Conservation (phyloP, 768 basidiomycete species). For the Leccinum subgranulosum region DNA sequence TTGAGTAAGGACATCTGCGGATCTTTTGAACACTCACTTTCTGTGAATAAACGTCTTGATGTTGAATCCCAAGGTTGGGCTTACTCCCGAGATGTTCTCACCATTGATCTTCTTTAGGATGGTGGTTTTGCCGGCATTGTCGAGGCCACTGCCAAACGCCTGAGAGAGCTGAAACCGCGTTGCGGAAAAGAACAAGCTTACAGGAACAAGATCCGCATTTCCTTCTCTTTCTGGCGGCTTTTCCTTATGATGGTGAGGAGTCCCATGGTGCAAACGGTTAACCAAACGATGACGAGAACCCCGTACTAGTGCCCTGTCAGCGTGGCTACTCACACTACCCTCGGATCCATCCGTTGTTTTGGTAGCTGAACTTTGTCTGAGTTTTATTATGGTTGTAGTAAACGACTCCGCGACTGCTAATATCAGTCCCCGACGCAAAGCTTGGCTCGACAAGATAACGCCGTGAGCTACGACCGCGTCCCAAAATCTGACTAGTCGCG, state of each 20-base stretch:
- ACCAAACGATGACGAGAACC: not conserved
- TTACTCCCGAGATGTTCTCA: slow-evolving; percentile 84
- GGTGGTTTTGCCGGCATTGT: slow-evolving; percentile 98
- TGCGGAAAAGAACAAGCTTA: slow-evolving; percentile 34
- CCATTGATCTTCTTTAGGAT: slow-evolving; percentile 93
- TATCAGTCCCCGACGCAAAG: slow-evolving; percentile 13
- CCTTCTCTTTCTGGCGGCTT: slow-evolving; percentile 91
- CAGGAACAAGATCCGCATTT: slow-evolving; percentile 96
- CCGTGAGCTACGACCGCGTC: not conserved
- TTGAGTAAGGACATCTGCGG: slow-evolving; percentile 15
- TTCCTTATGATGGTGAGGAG: slow-evolving; percentile 96
- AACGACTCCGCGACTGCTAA: not conserved
- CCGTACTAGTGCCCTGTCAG: not conserved
- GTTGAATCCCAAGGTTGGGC: slow-evolving; percentile 96
- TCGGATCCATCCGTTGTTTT: not conserved
- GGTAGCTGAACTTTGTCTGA: not conserved
- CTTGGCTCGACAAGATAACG: slow-evolving; percentile 17
- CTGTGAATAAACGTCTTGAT: slow-evolving; percentile 95
- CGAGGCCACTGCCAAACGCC: slow-evolving; percentile 69
- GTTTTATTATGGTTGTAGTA: not conserved
- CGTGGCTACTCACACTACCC: not conserved
- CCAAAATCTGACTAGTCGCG: not conserved
- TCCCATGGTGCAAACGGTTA: slow-evolving; percentile 55
- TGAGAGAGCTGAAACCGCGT: slow-evolving; percentile 12
- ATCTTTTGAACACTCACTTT: slow-evolving; percentile 53